Percentiles rank a stretch among this genome's conserved stretches.
phyloP scores from a whole-genome alignment of 2,329 filamentous ascomycete species.

The Hypoxylon sp. region DNA sequence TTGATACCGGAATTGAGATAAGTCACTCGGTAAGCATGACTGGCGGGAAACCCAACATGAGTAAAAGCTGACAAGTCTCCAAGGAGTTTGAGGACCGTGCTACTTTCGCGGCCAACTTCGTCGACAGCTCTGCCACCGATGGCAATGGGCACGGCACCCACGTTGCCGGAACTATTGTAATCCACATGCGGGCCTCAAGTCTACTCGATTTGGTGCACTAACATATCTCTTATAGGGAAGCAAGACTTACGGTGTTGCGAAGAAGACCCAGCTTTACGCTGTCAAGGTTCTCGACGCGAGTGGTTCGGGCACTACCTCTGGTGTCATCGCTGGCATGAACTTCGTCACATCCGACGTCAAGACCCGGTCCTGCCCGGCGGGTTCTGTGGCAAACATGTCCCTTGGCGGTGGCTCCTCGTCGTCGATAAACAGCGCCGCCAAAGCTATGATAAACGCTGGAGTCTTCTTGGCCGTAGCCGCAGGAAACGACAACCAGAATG shows the following conservation, averaged over 20 bases:
- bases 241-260: conserved; percentile 60
- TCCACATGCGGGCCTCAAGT: neutral
- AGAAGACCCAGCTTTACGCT: conserved; percentile 56
- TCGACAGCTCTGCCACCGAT: conserved; percentile 52
- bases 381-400: conserved; percentile 68
- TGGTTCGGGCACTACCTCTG: conserved; percentile 48
- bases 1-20: conserved; percentile 67
- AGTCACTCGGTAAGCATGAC: conserved; percentile 54
- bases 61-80: conserved; percentile 33
- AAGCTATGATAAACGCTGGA: conserved; percentile 59
- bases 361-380: conserved; percentile 55
- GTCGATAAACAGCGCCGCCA: conserved; percentile 64
- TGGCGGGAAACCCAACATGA: neutral
- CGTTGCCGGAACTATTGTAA: conserved; percentile 58
- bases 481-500: conserved; percentile 62
- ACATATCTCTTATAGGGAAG: conserved; percentile 30
- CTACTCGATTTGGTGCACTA: neutral
- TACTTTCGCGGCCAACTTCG: conserved; percentile 50
- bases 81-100: conserved; percentile 60
- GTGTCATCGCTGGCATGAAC: conserved; percentile 52
- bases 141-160: conserved; percentile 62
- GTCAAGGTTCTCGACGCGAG: conserved; percentile 60
- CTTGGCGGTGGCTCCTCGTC: conserved; percentile 61
- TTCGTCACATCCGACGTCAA: conserved; percentile 61
- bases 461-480: conserved; percentile 68